Conservation (phyloP, 345 rosid genomes). For the Sisymbrium altissimum region DNA sequence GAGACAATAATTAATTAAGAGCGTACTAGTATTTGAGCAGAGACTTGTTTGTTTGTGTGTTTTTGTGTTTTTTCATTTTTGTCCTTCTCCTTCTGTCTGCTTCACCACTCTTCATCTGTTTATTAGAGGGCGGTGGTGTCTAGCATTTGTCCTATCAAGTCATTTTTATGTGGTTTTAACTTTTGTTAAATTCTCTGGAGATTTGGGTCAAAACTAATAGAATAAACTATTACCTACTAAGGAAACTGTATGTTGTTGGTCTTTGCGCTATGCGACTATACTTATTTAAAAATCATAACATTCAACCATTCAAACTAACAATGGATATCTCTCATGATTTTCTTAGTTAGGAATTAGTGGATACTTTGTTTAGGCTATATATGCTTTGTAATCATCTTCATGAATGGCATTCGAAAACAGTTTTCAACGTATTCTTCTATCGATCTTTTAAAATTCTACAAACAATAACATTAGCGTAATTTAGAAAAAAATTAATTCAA, state of each 20-base stretch:
- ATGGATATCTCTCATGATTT: too few species aligned
- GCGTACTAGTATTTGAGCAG: constrained; percentile 21
- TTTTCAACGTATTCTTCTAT: too few species aligned
- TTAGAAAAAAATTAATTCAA: neutral
- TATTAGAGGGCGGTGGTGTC: constrained; percentile 4
- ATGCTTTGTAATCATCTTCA: too few species aligned
- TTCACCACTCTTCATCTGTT: constrained; percentile 14
- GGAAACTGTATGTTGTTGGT: neutral
- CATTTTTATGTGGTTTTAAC: constrained; percentile 5
- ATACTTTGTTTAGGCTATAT: too few species aligned
- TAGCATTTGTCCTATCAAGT: constrained; percentile 23
- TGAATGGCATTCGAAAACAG: too few species aligned
- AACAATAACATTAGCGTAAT: neutral
- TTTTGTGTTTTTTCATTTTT: constrained; percentile 20
- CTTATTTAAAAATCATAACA: neutral
- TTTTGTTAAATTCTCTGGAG: constrained; percentile 7
- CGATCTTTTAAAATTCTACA: too few species aligned
- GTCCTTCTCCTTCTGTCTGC: constrained; percentile 8
- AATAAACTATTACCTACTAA: neutral
- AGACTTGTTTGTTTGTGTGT: constrained; percentile 30
- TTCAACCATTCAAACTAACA: neutral
- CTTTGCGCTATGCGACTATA: neutral
- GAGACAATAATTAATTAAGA: constrained; percentile 22
- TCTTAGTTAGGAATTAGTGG: too few species aligned
- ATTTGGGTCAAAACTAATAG: constrained; percentile 1